A percentile compares a stretch with the other conserved stretches of the same genome.
Conservation (phyloP, 1,284 basidiomycete species). For the Cryptococcus floricola region DNA sequence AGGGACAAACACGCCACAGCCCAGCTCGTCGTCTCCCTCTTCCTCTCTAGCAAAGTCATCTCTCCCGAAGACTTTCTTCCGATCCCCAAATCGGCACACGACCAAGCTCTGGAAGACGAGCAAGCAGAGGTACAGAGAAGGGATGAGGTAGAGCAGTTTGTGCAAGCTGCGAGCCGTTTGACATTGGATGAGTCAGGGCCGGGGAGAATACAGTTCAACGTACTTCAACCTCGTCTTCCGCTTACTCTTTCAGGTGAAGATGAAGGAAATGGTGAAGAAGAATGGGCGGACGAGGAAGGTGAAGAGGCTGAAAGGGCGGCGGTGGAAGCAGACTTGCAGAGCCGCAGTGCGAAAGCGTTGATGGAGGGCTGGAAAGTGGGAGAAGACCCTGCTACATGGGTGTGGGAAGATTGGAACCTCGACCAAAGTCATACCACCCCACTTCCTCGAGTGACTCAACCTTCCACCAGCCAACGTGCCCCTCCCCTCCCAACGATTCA, state of each 20-base stretch:
- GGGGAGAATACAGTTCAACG: not conserved
- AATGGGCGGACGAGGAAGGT: not conserved
- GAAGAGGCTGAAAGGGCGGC: not conserved
- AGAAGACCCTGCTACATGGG: slow-evolving; percentile 12
- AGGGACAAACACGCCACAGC: slow-evolving; percentile 2
- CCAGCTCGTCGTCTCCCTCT: slow-evolving; percentile 22
- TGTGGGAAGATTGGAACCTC: slow-evolving; percentile 25
- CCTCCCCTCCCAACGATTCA: too few relatives aligned
- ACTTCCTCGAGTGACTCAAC: too few relatives aligned
- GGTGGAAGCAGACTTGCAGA: slow-evolving; percentile 3
- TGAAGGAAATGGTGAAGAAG: not conserved
- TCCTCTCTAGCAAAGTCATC: slow-evolving; percentile 15
- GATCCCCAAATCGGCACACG: not conserved
- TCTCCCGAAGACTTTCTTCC: slow-evolving; percentile 12
- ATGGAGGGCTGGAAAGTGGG: slow-evolving; percentile 32
- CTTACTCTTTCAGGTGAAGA: not conserved
- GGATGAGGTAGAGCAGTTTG: not conserved
- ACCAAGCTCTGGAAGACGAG: not conserved
- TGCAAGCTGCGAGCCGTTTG: not conserved
- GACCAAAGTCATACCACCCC: too few relatives aligned
- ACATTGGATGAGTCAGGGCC: not conserved
- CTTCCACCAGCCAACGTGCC: too few relatives aligned
- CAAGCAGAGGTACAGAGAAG: not conserved
- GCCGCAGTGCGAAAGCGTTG: slow-evolving; percentile 11
- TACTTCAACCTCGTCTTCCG: not conserved